phyloP scores from a whole-genome alignment of 2,329 filamentous ascomycete genomes.

The Amphichorda felina region DNA sequence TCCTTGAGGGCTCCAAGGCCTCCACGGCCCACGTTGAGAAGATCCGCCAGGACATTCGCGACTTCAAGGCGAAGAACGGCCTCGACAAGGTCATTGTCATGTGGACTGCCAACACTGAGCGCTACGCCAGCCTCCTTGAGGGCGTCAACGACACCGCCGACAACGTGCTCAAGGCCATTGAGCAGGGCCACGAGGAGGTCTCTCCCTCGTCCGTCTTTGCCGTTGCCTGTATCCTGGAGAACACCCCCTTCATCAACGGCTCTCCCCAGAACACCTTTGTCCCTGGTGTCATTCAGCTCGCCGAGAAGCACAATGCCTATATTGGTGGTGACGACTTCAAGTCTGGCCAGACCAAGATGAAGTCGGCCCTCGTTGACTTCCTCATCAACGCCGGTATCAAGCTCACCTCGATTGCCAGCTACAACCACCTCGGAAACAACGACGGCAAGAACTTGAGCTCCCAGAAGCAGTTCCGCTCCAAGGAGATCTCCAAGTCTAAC shows the following conservation, averaged over 20 bases:
- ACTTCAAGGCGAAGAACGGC: conserved; percentile 77
- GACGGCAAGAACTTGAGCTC: conserved; percentile 98
- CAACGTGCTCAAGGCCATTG: conserved; percentile 81
- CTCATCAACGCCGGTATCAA: conserved; percentile 98
- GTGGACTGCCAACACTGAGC: conserved; percentile 99
- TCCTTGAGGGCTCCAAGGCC: conserved; percentile 74
- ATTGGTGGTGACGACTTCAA: conserved; percentile 99
- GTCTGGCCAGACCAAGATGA: conserved; percentile 99
- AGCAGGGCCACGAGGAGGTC: conserved; percentile 79
- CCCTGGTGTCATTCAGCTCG: conserved; percentile 79
- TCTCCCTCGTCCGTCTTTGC: conserved; percentile 93
- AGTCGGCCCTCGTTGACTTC: conserved; percentile 96
- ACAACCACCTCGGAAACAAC: conserved; percentile 99
- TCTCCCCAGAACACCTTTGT: conserved; percentile 99
- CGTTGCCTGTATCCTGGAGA: conserved; percentile 84
- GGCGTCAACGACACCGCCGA: conserved; percentile 96
- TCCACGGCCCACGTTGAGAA: conserved; percentile 82
- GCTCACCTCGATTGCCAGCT: conserved; percentile 94
- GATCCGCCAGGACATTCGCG: conserved; percentile 83
- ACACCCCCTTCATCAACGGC: conserved; percentile 93
- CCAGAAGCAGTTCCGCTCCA: conserved; percentile 96
- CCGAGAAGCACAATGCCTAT: conserved; percentile 77
- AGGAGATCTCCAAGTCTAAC: conserved; percentile 97
- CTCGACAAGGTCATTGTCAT: conserved; percentile 95
- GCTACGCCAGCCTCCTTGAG: conserved; percentile 76